Evolutionary conservation across 2,329 filamentous ascomycete genomes (phyloP).

Genomic region (Purpureocillium takamizusanense): DNA sequence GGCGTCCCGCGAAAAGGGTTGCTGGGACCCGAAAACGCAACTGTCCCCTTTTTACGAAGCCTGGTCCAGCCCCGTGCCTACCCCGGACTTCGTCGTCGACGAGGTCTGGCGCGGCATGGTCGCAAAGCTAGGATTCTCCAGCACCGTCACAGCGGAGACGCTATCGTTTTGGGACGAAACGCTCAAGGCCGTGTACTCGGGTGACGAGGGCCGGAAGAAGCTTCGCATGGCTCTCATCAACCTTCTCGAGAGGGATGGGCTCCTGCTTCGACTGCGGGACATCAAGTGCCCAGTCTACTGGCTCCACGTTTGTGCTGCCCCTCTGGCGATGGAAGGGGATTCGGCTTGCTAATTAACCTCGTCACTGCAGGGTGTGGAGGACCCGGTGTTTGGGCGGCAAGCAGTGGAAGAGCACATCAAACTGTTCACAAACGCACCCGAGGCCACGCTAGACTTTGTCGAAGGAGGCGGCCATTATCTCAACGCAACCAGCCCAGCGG

Average conservation of each 20-base stretch:
- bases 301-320: slow-evolving; percentile 31
- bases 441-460: slow-evolving; percentile 32
- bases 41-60: slow-evolving; percentile 31
- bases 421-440: slow-evolving; percentile 35
- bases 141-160: slow-evolving; percentile 24
- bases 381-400: slow-evolving; percentile 30
- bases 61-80: slow-evolving; percentile 28
- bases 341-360: too few relatives aligned
- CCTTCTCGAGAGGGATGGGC: slow-evolving; percentile 37
- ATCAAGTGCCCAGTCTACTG: slow-evolving; percentile 42
- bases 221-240: slow-evolving; percentile 34
- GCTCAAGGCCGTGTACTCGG: slow-evolving; percentile 35
- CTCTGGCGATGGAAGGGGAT: too few relatives aligned
- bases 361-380: slow-evolving; percentile 30
- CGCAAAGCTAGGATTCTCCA: slow-evolving; percentile 34
- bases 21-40: slow-evolving; percentile 37
- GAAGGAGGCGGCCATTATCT: slow-evolving; percentile 39
- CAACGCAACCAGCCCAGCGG: slow-evolving; percentile 37
- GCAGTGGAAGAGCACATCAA: slow-evolving; percentile 39
- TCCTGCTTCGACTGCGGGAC: slow-evolving; percentile 34
- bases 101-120: slow-evolving; percentile 37
- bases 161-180: slow-evolving; percentile 36
- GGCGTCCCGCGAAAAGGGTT: slow-evolving; percentile 33
- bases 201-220: slow-evolving; percentile 40
- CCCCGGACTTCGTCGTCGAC: slow-evolving; percentile 37